Conservation (phyloP, 768 basidiomycete genomes). For the Podaxis sp. region DNA sequence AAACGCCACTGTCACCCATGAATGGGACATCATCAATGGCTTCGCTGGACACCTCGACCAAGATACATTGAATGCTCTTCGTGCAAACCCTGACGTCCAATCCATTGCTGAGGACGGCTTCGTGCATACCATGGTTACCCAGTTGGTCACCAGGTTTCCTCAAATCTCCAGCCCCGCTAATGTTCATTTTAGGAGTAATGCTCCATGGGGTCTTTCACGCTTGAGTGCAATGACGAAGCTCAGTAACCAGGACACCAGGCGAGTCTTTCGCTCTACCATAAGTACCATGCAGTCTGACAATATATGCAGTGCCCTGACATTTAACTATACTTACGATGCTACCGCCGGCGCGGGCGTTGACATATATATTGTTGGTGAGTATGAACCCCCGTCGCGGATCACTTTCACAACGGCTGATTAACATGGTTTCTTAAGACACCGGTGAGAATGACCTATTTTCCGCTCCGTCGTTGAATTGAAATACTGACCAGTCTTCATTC, state of each 20-base stretch:
- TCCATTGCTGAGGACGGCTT: constrained; percentile 30
- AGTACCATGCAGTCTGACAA: neutral
- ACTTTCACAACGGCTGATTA: neutral
- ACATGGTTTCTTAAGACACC: constrained; percentile 20
- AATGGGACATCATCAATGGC: constrained; percentile 31
- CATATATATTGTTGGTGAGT: constrained; percentile 37
- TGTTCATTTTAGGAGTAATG: constrained; percentile 24
- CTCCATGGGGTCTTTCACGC: constrained; percentile 14
- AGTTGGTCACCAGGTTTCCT: constrained; percentile 17
- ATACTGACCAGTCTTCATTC: neutral
- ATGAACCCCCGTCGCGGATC: neutral
- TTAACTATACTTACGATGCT: constrained; percentile 24
- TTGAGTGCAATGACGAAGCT: neutral
- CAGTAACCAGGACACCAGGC: neutral
- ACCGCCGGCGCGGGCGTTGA: constrained; percentile 35
- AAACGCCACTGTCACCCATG: constrained; percentile 12
- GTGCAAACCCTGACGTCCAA: constrained; percentile 26
- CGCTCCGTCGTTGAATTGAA: neutral
- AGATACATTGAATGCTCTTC: constrained; percentile 24
- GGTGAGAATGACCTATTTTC: constrained; percentile 18
- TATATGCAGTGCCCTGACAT: constrained; percentile 18
- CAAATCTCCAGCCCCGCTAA: neutral
- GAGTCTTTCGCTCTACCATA: neutral
- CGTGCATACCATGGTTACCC: constrained; percentile 22
- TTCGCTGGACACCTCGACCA: constrained; percentile 30